Conservation (phyloP, 208 protist species). For the Leishmania mexicana region DNA sequence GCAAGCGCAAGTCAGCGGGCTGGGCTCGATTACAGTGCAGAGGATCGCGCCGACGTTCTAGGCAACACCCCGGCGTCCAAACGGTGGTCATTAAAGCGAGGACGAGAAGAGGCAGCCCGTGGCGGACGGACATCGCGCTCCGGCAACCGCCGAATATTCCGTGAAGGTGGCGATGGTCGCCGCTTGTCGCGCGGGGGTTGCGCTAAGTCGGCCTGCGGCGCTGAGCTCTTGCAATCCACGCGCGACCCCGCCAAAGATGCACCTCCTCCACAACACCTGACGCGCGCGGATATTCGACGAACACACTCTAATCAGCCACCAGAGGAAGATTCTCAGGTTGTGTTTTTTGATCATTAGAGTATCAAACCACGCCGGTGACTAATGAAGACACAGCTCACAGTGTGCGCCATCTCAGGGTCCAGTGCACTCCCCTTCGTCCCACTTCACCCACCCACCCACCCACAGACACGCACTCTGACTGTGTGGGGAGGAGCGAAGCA, state of each 20-base stretch:
- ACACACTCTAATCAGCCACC: not conserved
- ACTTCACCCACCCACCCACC: too few relatives aligned
- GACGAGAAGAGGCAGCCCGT: not conserved
- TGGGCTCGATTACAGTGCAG: not conserved
- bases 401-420: too few relatives aligned
- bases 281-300: constrained; percentile 38
- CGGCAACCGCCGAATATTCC: not conserved
- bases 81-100: not conserved
- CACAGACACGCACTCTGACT: too few relatives aligned
- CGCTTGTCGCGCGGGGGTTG: not conserved
- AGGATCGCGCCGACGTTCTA: not conserved
- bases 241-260: too few relatives aligned
- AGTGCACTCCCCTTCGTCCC: too few relatives aligned
- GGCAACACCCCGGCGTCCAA: not conserved
- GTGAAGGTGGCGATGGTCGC: not conserved
- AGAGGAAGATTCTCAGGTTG: constrained; percentile 77
- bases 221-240: not conserved
- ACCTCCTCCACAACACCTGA: not conserved
- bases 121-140: not conserved
- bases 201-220: too few relatives aligned
- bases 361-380: not conserved
- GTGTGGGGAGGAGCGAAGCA: too few relatives aligned
- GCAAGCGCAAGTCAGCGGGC: not conserved
- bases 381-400: not conserved
- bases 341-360: constrained; percentile 73